Evolutionary conservation across 306 rosid genomes (phyloP), one percentile per base, ranked within the genome.

Genomic region (Parietaria judaica): DNA sequence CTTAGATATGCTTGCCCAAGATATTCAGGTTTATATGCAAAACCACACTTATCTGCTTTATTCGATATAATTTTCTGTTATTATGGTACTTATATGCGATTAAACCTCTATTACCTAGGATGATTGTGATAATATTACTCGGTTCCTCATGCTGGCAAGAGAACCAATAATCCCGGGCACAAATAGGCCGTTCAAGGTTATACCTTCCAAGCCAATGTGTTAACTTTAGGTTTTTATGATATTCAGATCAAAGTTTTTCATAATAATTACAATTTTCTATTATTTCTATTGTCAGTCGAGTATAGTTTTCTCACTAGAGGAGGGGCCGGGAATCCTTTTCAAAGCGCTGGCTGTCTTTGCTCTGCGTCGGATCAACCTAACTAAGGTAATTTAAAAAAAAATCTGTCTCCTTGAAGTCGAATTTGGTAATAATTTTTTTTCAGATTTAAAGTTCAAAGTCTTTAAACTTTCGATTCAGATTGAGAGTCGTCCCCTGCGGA

Each of bases 261-360:
- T 46, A 59, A 46, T 8, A 46, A 66, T 45, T 43, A 23, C 31
- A 23, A 23, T 67, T 55, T 61, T 39, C 46, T 44, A 14, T 15
- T 36, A 10, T 14, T 43, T 13, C 14, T 38, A 52, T 60, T 35
- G 39, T 59, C 81, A 92, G 99, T 88, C 99, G 15, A 92, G 99
- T 74, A 88, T 92, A 74, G 99, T 88, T 56, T 92, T 88, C 80
- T 88, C 97, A 39, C 76, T 92, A 56, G 99, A 92, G 79, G 96
- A 88, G 72, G 97, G 99, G 61, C 96, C 99, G 43, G 96, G 99
- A 67, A 68, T 86, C 23, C 99, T 92, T 72, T 92, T 86, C 77
- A 92, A 88, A 80, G 99, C 99, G 61, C 99, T 92, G 69, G 95
- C 99, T 55, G 96, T 86, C 78, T 92, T 92, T 78, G 96, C 99